A percentile compares a stretch with the other conserved stretches of the same genome.
Conservation (phyloP, 2,329 filamentous ascomycete genomes). For the Diplodia seriata region DNA sequence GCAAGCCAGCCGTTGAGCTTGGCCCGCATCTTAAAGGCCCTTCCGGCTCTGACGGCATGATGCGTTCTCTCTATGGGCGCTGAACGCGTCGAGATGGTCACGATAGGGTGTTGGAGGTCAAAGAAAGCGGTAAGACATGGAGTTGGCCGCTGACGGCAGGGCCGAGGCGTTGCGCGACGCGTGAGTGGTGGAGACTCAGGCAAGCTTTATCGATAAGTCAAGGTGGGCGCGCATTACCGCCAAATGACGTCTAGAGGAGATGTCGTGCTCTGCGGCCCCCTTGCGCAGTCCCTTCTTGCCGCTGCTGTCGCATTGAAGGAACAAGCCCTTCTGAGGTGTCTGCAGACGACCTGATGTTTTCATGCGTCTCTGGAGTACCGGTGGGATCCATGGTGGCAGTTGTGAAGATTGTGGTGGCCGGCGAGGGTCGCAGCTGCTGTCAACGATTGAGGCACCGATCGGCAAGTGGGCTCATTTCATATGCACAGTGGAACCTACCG, state of each 20-base stretch:
- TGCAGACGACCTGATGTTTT: too few species aligned
- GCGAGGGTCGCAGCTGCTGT: too few species aligned
- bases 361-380: too few species aligned
- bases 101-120: constrained; percentile 12
- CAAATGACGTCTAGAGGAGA: too few species aligned
- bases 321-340: too few species aligned
- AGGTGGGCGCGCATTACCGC: not conserved
- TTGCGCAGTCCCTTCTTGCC: too few species aligned
- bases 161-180: not conserved
- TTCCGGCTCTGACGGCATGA: not conserved
- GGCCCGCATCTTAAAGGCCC: not conserved
- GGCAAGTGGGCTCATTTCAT: too few species aligned
- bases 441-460: too few species aligned
- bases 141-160: not conserved
- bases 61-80: not conserved
- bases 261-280: too few species aligned
- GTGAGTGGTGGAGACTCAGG: constrained; percentile 15
- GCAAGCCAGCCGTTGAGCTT: not conserved
- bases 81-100: constrained; percentile 8
- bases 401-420: too few species aligned
- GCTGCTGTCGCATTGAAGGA: too few species aligned
- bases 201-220: constrained; percentile 30
- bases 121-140: constrained; percentile 17
- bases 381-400: too few species aligned
- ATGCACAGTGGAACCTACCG: not conserved